Evolutionary conservation across 305 asterid species (phyloP).

Genomic region (Fraxinus paxiana): DNA sequence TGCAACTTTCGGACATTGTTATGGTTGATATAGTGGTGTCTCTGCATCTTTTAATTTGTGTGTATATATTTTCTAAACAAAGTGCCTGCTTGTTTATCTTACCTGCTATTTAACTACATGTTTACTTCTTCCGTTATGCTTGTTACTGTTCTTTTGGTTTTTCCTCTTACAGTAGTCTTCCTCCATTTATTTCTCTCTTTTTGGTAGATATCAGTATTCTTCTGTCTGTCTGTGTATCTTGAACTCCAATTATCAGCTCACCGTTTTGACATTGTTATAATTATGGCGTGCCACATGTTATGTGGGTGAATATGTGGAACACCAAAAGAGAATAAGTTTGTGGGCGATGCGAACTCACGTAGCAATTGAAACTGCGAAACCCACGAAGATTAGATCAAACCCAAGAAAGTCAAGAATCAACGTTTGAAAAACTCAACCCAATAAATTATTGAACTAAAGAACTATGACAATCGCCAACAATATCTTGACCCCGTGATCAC

Average conservation of each 20-base stretch:
- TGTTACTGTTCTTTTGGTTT: not conserved
- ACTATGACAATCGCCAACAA: too few species aligned
- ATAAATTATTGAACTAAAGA: not conserved
- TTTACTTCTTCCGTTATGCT: not conserved
- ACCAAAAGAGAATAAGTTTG: not conserved
- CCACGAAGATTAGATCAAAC: not conserved
- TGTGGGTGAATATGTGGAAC: conserved; percentile 5
- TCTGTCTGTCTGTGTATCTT: not conserved
- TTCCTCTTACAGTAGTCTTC: not conserved
- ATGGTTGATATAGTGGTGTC: not conserved
- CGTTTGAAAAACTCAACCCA: not conserved
- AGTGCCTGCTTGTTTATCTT: not conserved
- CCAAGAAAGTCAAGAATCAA: not conserved
- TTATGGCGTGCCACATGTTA: conserved; percentile 15
- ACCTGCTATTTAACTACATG: not conserved
- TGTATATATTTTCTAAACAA: not conserved
- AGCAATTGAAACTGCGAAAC: not conserved
- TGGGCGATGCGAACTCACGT: not conserved
- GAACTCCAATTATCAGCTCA: not conserved
- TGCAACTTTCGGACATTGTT: not conserved
- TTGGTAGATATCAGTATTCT: not conserved
- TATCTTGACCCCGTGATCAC: too few species aligned
- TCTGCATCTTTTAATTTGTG: not conserved
- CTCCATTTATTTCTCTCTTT: not conserved
- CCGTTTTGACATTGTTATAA: not conserved